These are phyloP conservation scores for Hyparrhenia diplandra DNA, from an alignment of 176 grass and related monocot genomes.

Conservation along the genomic window DNA sequence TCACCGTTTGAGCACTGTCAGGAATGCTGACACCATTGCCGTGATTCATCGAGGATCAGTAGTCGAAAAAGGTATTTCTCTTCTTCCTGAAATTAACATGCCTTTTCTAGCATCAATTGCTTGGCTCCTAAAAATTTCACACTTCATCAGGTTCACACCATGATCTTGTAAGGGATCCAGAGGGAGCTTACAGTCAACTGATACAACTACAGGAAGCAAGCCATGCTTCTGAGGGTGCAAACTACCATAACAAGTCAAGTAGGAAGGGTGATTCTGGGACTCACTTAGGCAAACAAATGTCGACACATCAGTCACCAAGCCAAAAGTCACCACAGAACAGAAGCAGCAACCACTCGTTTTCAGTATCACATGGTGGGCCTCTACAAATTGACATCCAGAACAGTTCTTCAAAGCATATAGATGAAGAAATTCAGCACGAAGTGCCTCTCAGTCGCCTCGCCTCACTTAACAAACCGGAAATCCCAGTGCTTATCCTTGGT, in stretches of 20 bases:
- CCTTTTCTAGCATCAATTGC: neutral
- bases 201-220: slow-evolving; percentile 60
- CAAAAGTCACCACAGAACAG: slow-evolving; percentile 39
- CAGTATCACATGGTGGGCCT: slow-evolving; percentile 26
- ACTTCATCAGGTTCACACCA: slow-evolving; percentile 57
- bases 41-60: slow-evolving; percentile 68
- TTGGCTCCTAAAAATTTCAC: neutral
- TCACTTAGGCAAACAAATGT: slow-evolving; percentile 34
- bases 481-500: slow-evolving; percentile 63
- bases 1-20: slow-evolving; percentile 72
- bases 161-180: slow-evolving; percentile 49
- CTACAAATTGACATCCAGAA: slow-evolving; percentile 41
- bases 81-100: neutral
- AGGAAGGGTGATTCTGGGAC: slow-evolving; percentile 36
- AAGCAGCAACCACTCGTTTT: slow-evolving; percentile 49
- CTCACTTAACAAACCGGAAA: slow-evolving; percentile 70
- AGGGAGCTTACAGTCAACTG: slow-evolving; percentile 73
- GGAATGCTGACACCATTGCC: slow-evolving; percentile 68
- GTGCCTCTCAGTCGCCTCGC: slow-evolving; percentile 53
- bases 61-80: slow-evolving; percentile 67
- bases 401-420: slow-evolving; percentile 19
- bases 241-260: slow-evolving; percentile 30
- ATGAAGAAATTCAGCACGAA: slow-evolving; percentile 37
- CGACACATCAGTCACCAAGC: slow-evolving; percentile 26
- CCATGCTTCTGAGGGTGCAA: slow-evolving; percentile 22